A percentile compares a stretch with the other conserved stretches of the same genome.
Conservation (phyloP, 495 filamentous ascomycete genomes). For the Ramalina intermedia region DNA sequence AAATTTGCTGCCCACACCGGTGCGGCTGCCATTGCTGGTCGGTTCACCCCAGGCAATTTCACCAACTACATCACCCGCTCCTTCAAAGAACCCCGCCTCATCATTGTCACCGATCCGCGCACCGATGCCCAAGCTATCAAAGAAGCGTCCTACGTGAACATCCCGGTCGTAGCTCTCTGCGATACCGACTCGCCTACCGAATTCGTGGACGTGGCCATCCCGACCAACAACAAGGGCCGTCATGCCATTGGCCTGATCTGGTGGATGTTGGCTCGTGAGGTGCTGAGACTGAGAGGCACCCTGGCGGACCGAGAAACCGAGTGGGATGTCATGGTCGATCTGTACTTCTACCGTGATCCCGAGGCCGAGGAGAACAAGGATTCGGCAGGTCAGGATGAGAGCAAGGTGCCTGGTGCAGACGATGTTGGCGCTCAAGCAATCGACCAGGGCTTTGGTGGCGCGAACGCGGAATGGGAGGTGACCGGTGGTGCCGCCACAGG, state of each 20-base stretch:
- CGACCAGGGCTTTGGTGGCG: conserved; percentile 58
- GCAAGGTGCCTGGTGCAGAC: conserved; percentile 60
- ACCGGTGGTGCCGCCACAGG: conserved; percentile 44
- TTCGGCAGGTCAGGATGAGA: conserved; percentile 40
- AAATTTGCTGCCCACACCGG: conserved; percentile 98
- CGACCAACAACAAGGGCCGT: conserved; percentile 99
- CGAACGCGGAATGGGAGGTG: conserved; percentile 56
- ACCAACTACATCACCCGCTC: conserved; percentile 99
- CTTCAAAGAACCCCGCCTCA: conserved; percentile 99
- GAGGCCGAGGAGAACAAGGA: conserved; percentile 98
- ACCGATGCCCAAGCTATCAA: conserved; percentile 99
- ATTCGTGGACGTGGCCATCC: conserved; percentile 98
- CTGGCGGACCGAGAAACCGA: conserved; percentile 84
- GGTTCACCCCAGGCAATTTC: conserved; percentile 99
- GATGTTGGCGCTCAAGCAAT: conserved; percentile 69
- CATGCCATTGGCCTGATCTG: conserved; percentile 96
- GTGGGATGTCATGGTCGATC: conserved; percentile 98
- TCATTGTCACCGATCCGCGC: conserved; percentile 98
- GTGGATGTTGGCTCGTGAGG: conserved; percentile 99
- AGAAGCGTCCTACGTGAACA: conserved; percentile 99
- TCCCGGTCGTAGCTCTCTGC: conserved; percentile 96
- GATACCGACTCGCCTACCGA: conserved; percentile 99
- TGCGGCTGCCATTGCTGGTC: conserved; percentile 93
- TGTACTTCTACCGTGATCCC: conserved; percentile 99
- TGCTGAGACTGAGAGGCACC: conserved; percentile 93